These are phyloP conservation scores for Debaryomyces maramus DNA, from an alignment of 805 yeast genomes.

Conservation along the genomic window DNA sequence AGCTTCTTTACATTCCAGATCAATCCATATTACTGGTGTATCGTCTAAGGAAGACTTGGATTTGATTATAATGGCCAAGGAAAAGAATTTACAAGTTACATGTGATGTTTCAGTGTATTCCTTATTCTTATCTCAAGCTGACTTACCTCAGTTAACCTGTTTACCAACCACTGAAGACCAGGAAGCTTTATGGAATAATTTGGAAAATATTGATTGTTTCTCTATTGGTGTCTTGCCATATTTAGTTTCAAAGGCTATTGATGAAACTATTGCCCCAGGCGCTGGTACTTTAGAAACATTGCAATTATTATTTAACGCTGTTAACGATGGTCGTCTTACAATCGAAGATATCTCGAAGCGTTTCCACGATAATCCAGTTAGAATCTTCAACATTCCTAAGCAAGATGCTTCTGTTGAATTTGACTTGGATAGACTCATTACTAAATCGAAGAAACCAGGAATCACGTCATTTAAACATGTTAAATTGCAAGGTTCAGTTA, in stretches of 20 bases:
- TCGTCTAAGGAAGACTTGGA: constrained; percentile 78
- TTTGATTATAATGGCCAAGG: constrained; percentile 81
- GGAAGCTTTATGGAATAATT: constrained; percentile 74
- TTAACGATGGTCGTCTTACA: constrained; percentile 68
- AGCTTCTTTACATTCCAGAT: constrained; percentile 82
- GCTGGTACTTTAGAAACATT: constrained; percentile 77
- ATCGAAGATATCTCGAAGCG: constrained; percentile 68
- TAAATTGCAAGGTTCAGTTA: constrained; percentile 75
- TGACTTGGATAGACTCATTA: constrained; percentile 68
- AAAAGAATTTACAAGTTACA: constrained; percentile 77
- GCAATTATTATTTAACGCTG: constrained; percentile 81
- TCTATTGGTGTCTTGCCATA: constrained; percentile 81
- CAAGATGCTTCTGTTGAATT: constrained; percentile 80
- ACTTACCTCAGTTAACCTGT: constrained; percentile 67
- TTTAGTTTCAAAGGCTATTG: constrained; percentile 63
- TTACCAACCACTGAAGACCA: constrained; percentile 83
- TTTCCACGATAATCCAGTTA: constrained; percentile 78
- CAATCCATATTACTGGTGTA: constrained; percentile 88
- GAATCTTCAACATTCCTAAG: constrained; percentile 78
- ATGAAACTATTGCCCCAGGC: constrained; percentile 64
- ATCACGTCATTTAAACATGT: constrained; percentile 21
- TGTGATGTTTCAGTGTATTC: constrained; percentile 86
- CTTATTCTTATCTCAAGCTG: constrained; percentile 71
- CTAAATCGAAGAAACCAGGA: constrained; percentile 37
- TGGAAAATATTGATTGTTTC: constrained; percentile 78